Evolutionary conservation across 2,329 filamentous ascomycete genomes (phyloP), one percentile per base, ranked within the genome.

Genomic region (Xylaria multiplex): DNA sequence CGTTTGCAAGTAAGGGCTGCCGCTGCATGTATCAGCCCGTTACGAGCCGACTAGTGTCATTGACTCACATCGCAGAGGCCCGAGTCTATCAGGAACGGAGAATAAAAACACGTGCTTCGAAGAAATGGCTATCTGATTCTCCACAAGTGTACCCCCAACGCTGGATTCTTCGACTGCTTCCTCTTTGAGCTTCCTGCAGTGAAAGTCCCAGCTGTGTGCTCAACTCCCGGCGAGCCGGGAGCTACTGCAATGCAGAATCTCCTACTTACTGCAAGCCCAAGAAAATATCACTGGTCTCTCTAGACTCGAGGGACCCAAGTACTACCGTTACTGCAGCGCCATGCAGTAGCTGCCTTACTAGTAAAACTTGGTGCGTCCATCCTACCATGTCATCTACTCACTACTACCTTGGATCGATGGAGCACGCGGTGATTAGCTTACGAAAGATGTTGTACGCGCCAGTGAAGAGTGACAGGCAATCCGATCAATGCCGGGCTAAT

Each of bases 151-250:
- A 63, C 45, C 70, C 66, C 69, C 65, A 65, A 62, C 46, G 2
- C 59, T 61, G 32, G 46, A 40, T 54, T 58, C 46, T 65, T 59
- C 62, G 70, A 54, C 50, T 60, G 65, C 73, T 75, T 74, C 74
- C 74, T 50, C 67, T 73, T 75, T 73, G 62, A 75, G 74, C 72
- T 53, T 62, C 61, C 63, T 75, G 74, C 74, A 75, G 73, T 60
- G 60, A 55, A 56, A 57, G 49, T 61, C 40, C 60, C 65, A 63
- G 69, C 62, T 61, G 56, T 56, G 52, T 35, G 42, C 56, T 69
- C 64, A 55, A 67, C 62, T 63, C 69, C 69, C 69, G 60, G 62
- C 60, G 37, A 50, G 52, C 58, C 63, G 68, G 68, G 68, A 68
- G 49, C 68, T 70, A 69, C 67, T 69, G 69, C 69, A 70, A 69